These are phyloP conservation scores for Phytophthora idaei DNA, from an alignment of 352 stramenopile species.

Conservation along the genomic window DNA sequence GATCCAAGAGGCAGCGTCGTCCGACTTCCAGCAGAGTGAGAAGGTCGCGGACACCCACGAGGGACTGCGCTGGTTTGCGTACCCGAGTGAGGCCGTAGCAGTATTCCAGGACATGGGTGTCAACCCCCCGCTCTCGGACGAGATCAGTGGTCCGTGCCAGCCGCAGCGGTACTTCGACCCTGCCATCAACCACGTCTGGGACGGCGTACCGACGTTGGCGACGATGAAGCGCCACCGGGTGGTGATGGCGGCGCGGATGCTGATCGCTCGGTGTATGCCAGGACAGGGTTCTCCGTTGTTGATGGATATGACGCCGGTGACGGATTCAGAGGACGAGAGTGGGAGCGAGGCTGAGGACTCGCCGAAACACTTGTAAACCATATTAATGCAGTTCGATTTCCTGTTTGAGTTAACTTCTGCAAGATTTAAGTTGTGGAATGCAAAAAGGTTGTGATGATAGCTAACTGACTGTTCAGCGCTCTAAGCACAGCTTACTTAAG, in stretches of 20 bases:
- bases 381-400: neutral
- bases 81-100: slow-evolving; percentile 32
- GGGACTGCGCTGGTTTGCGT: slow-evolving; percentile 41
- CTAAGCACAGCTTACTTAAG: no score
- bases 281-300: slow-evolving; percentile 13
- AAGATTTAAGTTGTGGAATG: no score
- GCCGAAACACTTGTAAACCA: slow-evolving; percentile 13
- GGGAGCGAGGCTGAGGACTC: slow-evolving; percentile 17
- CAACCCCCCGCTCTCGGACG: slow-evolving; percentile 26
- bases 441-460: no score
- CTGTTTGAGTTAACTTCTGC: no score
- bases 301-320: slow-evolving; percentile 28
- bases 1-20: slow-evolving; percentile 20
- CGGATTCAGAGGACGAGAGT: slow-evolving; percentile 25
- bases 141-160: slow-evolving; percentile 38
- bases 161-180: slow-evolving; percentile 37
- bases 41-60: slow-evolving; percentile 30
- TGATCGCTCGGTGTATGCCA: slow-evolving; percentile 24
- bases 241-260: slow-evolving; percentile 14
- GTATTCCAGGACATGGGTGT: slow-evolving; percentile 17
- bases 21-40: slow-evolving; percentile 14
- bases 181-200: slow-evolving; percentile 25
- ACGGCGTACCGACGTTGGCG: slow-evolving; percentile 28
- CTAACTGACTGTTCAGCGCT: no score
- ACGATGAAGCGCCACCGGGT: slow-evolving; percentile 28